Evolutionary conservation across 768 basidiomycete genomes (phyloP), one percentile per base, ranked within the genome.

Genomic region (Mrakia frigida): DNA sequence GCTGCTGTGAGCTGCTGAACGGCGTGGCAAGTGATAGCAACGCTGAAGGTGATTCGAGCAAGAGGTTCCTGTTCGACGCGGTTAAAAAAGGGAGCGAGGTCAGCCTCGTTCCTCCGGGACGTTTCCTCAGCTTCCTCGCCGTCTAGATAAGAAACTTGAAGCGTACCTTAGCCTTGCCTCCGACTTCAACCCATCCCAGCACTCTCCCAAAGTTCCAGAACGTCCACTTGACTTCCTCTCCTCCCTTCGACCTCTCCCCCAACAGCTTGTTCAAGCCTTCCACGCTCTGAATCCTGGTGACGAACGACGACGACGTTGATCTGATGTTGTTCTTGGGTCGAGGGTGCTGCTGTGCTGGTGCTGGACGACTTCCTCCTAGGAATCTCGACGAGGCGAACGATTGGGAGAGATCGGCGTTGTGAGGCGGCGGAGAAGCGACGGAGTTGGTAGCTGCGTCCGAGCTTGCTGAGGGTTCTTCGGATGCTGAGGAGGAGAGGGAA

Each of bases 311-410:
- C 7, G 91, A 93, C 1, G 93, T 94, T 0, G 93, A 93, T 73
- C 91, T 87, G 79, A 97, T 90, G 80, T 91, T 96, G 79, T 93
- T 92, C 82, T 92, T 95, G n/a, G 94, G 93, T 43, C 92, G 86
- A 13, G 90, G 84, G 81, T 11, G 84, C 81, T 68, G 60, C 18
- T 53, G 53, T 7, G n/a, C 50, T 18, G 1, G 33, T 18, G 33
- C 18, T 56, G 76, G 35, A 50, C 50, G 41, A 52, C 46, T 31
- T 33, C 46, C 46, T 18, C 50, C 46, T 18, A 72, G 70, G 60
- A 78, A 60, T 37, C 31, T n/a, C 16, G 63, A 13, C 23, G 74
- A 75, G 37, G 56, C 65, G 31, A 75, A 46, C 41, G 74, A 75
- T 18, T 68, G 46, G 13, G 74, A 67, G 6, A 75, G 74, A 16